Evolutionary conservation across 306 rosid species (phyloP), one percentile per base, ranked within the genome.

Genomic region (Quercus ilex): DNA sequence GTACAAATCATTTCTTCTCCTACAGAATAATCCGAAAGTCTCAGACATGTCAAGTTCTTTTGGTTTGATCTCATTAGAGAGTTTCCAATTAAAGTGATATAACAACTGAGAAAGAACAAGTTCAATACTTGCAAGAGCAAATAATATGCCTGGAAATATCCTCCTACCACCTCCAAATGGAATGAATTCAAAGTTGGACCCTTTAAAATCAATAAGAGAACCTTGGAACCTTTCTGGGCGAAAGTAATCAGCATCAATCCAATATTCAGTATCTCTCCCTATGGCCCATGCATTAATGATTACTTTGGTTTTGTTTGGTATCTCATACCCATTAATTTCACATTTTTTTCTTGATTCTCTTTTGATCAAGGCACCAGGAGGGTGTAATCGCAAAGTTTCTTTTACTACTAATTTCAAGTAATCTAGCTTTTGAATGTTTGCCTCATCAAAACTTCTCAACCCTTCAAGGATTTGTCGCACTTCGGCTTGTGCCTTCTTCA

Each of bases 361-460:
- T 62, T 77, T 82, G 33, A 88, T 5, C 3, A 86, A 33, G 60
- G 87, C 69, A 46, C 13, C 20, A 1, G 0, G 9, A 6, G 8
- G 85, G 75, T 87, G 90, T 17, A 82, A 46, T 19, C 85, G 71
- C 18, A 81, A 49, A 7, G 78, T 71, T 72, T 88, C 88, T 52
- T 85, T 81, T 26, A 88, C 57, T 14, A 77, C 81, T 4, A 13
- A n/a, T 65, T 85, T 83, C 81, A 88, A 19, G 43, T 86, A 88
- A 31, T 65, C 82, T 8, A 88, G 72, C 5, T 80, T 25, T 1
- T 75, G 69, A 1, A 75, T 20, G 62, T 74, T 75, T 49, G 56
- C 57, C 60, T 76, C 88, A 26, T 70, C 71, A 19, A 71, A 55
- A 2, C 4, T 52, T 46, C 68, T 64, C 74, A 30, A 55, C 21